Conservation (phyloP, 495 filamentous ascomycete genomes). For the Lasiosphaeris hirsuta region DNA sequence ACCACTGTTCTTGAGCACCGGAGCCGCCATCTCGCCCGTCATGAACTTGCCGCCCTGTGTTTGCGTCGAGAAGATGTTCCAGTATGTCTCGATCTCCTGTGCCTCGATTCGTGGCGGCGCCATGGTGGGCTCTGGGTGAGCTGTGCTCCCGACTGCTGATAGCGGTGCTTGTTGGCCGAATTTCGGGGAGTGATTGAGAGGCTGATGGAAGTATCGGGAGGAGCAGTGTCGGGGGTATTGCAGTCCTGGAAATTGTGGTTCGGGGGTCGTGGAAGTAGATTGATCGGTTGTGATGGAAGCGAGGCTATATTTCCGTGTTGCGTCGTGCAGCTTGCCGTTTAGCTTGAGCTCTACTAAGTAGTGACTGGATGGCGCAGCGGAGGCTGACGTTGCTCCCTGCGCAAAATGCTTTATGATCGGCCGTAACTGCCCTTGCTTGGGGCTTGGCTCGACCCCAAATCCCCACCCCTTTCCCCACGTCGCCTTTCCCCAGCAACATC, state of each 20-base stretch:
- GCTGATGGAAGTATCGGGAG: not conserved
- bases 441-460: not conserved
- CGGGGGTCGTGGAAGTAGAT: no score
- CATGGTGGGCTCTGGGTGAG: constrained; percentile 30
- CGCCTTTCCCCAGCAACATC: not conserved
- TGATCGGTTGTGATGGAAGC: no score
- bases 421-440: not conserved
- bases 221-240: no score
- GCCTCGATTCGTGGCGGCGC: constrained; percentile 90
- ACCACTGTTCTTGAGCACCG: constrained; percentile 92
- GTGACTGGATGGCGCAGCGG: not conserved
- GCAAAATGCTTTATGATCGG: not conserved
- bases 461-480: not conserved
- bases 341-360: no score
- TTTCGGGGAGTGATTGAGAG: not conserved
- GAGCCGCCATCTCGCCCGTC: constrained; percentile 86
- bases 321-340: no score
- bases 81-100: constrained; percentile 95
- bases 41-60: constrained; percentile 78
- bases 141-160: not conserved
- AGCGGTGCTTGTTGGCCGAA: not conserved
- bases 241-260: no score
- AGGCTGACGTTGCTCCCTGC: constrained; percentile 3
- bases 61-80: constrained; percentile 94
- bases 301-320: no score